phyloP scores from a whole-genome alignment of 805 yeast species.

The Wickerhamomyces tratensis region DNA sequence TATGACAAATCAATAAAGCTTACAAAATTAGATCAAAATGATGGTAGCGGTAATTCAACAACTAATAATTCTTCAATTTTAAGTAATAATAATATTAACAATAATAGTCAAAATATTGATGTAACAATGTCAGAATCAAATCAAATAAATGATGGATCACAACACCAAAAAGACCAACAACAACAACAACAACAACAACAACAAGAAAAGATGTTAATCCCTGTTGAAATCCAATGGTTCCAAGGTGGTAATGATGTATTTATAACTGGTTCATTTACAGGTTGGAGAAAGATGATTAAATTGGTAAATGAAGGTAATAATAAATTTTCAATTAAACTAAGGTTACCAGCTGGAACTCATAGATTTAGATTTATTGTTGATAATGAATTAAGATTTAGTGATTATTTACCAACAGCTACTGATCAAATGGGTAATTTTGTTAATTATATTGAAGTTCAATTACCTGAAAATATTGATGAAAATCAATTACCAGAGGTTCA shows the following conservation, averaged over 20 bases:
- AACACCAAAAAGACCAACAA: background rate
- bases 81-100: background rate
- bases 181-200: constrained; percentile 1
- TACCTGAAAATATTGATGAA: constrained; percentile 20
- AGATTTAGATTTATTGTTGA: constrained; percentile 90
- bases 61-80: background rate
- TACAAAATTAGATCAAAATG: constrained; percentile 1
- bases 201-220: constrained; percentile 13
- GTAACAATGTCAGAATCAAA: constrained; percentile 5
- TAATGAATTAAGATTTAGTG: constrained; percentile 83
- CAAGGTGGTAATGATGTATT: constrained; percentile 96
- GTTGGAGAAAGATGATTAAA: constrained; percentile 98
- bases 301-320: constrained; percentile 45
- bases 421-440: constrained; percentile 96
- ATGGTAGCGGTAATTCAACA: constrained; percentile 5
- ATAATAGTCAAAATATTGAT: background rate
- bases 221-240: constrained; percentile 77
- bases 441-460: constrained; percentile 70
- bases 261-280: constrained; percentile 95
- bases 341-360: constrained; percentile 85
- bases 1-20: background rate
- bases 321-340: constrained; percentile 57
- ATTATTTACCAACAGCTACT: constrained; percentile 89
- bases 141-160: background rate
- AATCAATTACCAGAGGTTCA: constrained; percentile 13